These are phyloP conservation scores for Pachyrhizus erosus DNA, from an alignment of 306 rosid species.

Conservation along the genomic window DNA sequence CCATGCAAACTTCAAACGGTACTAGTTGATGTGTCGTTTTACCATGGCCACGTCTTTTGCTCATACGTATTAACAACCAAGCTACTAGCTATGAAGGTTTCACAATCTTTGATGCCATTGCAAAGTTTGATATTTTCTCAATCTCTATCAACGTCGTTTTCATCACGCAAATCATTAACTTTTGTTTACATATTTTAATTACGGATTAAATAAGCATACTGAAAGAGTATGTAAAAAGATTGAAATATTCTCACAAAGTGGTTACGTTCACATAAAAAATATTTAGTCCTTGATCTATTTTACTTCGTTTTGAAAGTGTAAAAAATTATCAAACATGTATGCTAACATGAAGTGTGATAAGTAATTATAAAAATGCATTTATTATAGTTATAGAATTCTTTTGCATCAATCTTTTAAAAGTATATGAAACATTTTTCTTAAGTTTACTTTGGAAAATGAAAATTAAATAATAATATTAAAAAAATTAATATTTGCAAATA, in stretches of 20 bases:
- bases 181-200: not conserved
- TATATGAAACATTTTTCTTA: not conserved
- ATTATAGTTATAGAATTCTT: no score
- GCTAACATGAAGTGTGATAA: no score
- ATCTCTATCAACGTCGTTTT: not conserved
- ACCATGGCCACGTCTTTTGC: not conserved
- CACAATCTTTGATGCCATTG: not conserved
- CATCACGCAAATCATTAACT: not conserved
- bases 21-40: not conserved
- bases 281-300: not conserved
- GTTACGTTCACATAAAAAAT: not conserved
- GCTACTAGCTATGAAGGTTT: not conserved
- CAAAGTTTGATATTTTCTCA: not conserved
- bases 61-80: not conserved
- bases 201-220: not conserved
- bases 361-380: no score
- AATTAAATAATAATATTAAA: no score
- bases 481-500: no score
- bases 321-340: no score
- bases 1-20: not conserved
- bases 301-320: not conserved
- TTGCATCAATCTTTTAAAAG: no score
- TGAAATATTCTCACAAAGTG: not conserved
- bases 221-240: not conserved
- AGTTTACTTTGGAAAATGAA: not conserved